These are phyloP conservation scores for Geranium incanum DNA, from an alignment of 441 rosid genomes.

Conservation along the genomic window DNA sequence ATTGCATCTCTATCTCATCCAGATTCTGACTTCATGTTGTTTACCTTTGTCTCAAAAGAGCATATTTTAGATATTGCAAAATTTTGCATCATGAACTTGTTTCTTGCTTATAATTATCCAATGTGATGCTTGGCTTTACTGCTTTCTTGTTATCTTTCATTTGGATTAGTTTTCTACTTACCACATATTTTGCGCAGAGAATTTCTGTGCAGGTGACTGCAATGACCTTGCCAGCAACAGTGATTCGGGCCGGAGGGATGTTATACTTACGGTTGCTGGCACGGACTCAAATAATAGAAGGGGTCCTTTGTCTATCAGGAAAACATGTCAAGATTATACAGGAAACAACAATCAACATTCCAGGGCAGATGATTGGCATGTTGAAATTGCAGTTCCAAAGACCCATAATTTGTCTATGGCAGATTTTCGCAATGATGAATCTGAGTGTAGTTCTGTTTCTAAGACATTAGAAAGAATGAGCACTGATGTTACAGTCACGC, in stretches of 20 bases:
- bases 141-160: slow-evolving; percentile 2
- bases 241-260: slow-evolving; percentile 45
- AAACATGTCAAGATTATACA: slow-evolving; percentile 32
- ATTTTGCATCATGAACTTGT: not conserved
- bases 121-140: slow-evolving; percentile 5
- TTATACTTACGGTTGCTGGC: slow-evolving; percentile 33
- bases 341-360: too few relatives aligned
- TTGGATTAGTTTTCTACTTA: slow-evolving; percentile 11
- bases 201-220: slow-evolving; percentile 46
- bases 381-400: slow-evolving; percentile 69
- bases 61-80: not conserved
- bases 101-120: not conserved
- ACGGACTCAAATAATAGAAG: slow-evolving; percentile 41
- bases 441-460: slow-evolving; percentile 66
- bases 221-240: slow-evolving; percentile 46
- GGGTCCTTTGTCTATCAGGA: slow-evolving; percentile 47
- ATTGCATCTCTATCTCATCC: not conserved
- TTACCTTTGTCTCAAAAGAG: not conserved
- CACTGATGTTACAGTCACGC: slow-evolving; percentile 34
- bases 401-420: slow-evolving; percentile 31
- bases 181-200: slow-evolving; percentile 41
- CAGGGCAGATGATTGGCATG: slow-evolving; percentile 42
- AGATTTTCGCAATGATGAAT: slow-evolving; percentile 57
- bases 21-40: not conserved
- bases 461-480: slow-evolving; percentile 46